Base-by-base conservation (phyloP, 1,139 yeast species). In the Debaryomycetaceae sp. region DNA sequence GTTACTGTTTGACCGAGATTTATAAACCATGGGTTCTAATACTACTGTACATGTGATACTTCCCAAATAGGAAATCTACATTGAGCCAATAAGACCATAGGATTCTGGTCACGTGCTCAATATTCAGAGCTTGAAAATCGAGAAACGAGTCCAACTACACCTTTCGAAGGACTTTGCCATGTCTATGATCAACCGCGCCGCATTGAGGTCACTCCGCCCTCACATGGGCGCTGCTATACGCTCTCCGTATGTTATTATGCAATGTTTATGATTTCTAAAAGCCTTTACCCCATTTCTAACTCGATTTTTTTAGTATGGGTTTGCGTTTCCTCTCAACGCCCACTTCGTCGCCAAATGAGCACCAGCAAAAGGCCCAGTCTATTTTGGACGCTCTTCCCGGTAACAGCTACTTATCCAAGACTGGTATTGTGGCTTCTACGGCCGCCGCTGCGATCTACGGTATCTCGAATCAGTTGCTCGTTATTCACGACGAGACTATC, bases 361-460 rank as follows among this genome's bases (percentile, higher is more conserved):
- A 96, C 57, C 82, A 85, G 69, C 72, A 79, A 50, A 85, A 83
- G 71, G 98, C 98, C 38, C 62, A 73, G 51, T 76, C 95, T 36
- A 77, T 90, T 58, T 73, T 90, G 49, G 87, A 83, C 49, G 85
- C 95, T 42, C 67, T 90, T 48, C 98, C 98, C 57, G 96, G 96
- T 57, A 80, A 75, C 75, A 76, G 74, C 51, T 68, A 75, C 47
- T 62, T 90, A 47, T 74, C 96, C 44, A 90, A 90, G 74, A 86
- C 96, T 41, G 95, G 96, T 52, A 73, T 87, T 52, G 68, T 90
- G 53, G 96, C 96, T 49, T 86, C 98, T 37, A 74, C 87, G 38
- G 77, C 95, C 34, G 97, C 96, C 36, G 96, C 95, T 36, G 78
- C 94, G 40, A 60, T 87, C 44, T 90, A 86, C 63, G 95, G 95